Base-by-base conservation (phyloP, 208 protist species). In the Strigomonas culicis region DNA sequence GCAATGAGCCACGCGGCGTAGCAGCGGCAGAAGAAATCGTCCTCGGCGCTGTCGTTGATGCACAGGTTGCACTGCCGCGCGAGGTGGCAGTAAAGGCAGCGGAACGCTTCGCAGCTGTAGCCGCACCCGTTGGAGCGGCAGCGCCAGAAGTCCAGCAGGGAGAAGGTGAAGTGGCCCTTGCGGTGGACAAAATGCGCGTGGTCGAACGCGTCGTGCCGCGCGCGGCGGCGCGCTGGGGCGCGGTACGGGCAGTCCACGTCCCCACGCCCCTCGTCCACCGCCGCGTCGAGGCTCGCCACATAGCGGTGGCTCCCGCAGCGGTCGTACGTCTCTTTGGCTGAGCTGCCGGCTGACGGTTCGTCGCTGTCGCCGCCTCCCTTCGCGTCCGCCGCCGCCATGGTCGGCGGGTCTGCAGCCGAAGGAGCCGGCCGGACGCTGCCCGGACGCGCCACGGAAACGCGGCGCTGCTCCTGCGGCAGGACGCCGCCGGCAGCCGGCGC, bases 71-170 rank as follows among this genome's bases (percentile, higher is more conserved):
- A 58, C 52, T 58, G 52, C 21, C 52, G 52, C n/a, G 52, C 21
- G 27, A 58, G 2, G 17, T 58, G 52, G 31, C 52, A 58, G 52
- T 58, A 58, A 30, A 11, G 31, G 52, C 52, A 58, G 27, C 52
- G 30, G 24, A 4, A 58, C 13, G 52, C 52, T 22, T 58, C 52
- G 52, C 13, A 34, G 30, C 52, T 13, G 7, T 13, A 32, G 7
- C 30, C 30, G 30, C 52, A 58, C 6, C 30, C 52, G 3, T 15
- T 2, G 7, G 4, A 8, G 13, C 52, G 6, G 30, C 30, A 28
- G 30, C 13, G 31, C 4, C 7, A 21, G 17, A 4, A 21, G 52
- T 58, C 34, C 7, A 39, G 34, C 21, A 30, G 21, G 52, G 4
- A 2, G 31, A 30, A 28, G 13, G 30, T 31, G 52, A 58, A 30